Base-by-base conservation (phyloP, 2,329 filamentous ascomycete genomes). In the Hypoxylon sp. region DNA sequence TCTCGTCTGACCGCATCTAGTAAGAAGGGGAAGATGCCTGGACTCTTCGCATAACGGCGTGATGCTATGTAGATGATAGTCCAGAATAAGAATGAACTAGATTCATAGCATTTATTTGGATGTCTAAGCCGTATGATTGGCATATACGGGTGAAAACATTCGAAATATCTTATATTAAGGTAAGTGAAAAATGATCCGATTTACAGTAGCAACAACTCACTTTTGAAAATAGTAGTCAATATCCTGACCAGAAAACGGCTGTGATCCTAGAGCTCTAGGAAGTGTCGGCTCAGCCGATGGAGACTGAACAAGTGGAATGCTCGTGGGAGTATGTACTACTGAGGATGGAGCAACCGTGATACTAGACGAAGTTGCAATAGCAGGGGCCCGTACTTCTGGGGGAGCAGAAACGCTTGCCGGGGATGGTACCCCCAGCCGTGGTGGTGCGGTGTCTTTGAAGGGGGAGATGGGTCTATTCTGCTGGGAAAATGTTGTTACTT, bases 181-280 rank as follows among this genome's bases (percentile, higher is more conserved):
- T 34, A 5, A 28, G 63, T 28, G 32, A 25, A 17, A 5, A 23
- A 2, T 9, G 13, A 0, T 23, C 13, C 9, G 49, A 2, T 6
- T 19, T 9, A 13, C 0, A 1, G 32, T n/a, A 34, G 9, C 3
- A 28, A n/a, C 52, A 5, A 66, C 77, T 61, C 68, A 85, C 82
- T 83, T 85, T 63, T 84, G 80, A 74, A 87, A 88, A 69, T 88
- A 88, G 72, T 82, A 85, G 60, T 86, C 83, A 58, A 88, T 83
- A 46, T 88, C 85, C 45, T 85, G 82, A 0, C 84, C 83, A 0
- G 85, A 80, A 51, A 88, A 82, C 0, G 84, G 79, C 7, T 82
- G 80, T 2, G 82, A 83, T 2, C 81, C 82, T 10, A 88, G 72
- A 3, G 83, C 79, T 51, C 85, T 80, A 1, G 85, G 76, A 55